Evolutionary conservation across 2,329 filamentous ascomycete genomes (phyloP).

Genomic region (Helminthosporium solani): DNA sequence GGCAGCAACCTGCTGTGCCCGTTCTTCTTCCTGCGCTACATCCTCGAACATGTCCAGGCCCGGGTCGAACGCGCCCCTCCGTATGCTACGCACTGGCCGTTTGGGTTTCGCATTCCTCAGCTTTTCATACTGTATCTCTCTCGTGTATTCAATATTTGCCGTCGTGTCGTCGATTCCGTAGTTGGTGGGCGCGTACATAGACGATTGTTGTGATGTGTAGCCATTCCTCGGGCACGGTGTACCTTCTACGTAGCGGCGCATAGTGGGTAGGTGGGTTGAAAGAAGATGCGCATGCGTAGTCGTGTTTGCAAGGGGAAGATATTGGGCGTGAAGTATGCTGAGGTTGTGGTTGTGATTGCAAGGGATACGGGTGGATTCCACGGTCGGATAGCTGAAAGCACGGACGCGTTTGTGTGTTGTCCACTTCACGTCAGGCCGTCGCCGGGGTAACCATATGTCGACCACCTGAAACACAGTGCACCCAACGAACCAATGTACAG

Average conservation of each 20-base stretch:
- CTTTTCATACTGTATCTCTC: conserved; percentile 26
- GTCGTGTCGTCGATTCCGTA: conserved; percentile 38
- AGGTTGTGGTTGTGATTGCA: not conserved
- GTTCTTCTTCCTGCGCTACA: conserved; percentile 36
- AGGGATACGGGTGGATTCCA: too few relatives aligned
- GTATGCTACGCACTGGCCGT: conserved; percentile 32
- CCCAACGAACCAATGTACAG: too few relatives aligned
- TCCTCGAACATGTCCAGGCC: conserved; percentile 42
- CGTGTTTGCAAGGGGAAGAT: not conserved
- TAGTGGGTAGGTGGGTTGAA: conserved; percentile 6
- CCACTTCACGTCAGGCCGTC: not conserved
- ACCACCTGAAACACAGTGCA: too few relatives aligned
- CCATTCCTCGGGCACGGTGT: conserved; percentile 38
- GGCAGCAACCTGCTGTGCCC: conserved; percentile 17
- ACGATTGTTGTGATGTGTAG: conserved; percentile 28
- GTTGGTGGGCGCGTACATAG: conserved; percentile 36
- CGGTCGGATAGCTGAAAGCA: not conserved
- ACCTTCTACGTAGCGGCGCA: conserved; percentile 38
- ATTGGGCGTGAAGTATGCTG: not conserved
- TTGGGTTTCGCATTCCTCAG: conserved; percentile 36
- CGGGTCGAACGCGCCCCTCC: conserved; percentile 34
- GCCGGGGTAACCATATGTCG: not conserved
- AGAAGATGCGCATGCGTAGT: not conserved
- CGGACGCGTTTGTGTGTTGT: not conserved
- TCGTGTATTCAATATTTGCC: conserved; percentile 42